Evolutionary conservation across 768 basidiomycete species (phyloP).

Genomic region (Wakefieldia striispora): DNA sequence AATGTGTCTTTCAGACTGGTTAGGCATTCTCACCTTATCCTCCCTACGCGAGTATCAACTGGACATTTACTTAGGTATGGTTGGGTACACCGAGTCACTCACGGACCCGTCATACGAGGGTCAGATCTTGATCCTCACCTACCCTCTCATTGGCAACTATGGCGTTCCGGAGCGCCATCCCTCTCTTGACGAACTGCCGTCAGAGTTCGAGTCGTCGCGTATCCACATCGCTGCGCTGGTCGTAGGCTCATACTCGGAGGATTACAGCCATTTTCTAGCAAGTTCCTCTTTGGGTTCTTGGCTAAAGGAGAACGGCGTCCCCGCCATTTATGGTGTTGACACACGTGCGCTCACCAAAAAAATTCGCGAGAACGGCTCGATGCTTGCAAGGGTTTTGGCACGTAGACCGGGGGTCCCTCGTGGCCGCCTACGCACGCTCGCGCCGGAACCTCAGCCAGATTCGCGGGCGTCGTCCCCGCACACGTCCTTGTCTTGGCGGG

Average conservation of each 20-base stretch:
- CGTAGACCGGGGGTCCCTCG: constrained; percentile 48
- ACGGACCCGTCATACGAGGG: constrained; percentile 99
- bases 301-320: constrained; percentile 93
- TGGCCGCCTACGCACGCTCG: constrained; percentile 34
- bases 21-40: constrained; percentile 30
- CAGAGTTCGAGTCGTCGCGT: constrained; percentile 89
- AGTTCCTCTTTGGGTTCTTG: constrained; percentile 82
- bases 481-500: constrained; percentile 64
- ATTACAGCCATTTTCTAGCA: constrained; percentile 94
- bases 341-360: constrained; percentile 96
- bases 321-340: constrained; percentile 94
- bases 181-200: constrained; percentile 54
- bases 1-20: constrained; percentile 99
- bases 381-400: constrained; percentile 83
- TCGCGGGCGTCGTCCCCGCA: constrained; percentile 56
- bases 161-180: constrained; percentile 78
- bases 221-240: constrained; percentile 93
- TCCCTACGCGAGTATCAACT: constrained; percentile 14
- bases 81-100: constrained; percentile 96
- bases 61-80: constrained; percentile 72
- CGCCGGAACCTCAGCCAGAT: constrained; percentile 37
- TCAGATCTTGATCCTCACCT: constrained; percentile 96
- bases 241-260: constrained; percentile 90
- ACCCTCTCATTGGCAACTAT: constrained; percentile 96
- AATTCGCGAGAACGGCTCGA: constrained; percentile 90